Evolutionary conservation across 345 rosid species (phyloP).

Genomic region (Noccaea bulbosa): DNA sequence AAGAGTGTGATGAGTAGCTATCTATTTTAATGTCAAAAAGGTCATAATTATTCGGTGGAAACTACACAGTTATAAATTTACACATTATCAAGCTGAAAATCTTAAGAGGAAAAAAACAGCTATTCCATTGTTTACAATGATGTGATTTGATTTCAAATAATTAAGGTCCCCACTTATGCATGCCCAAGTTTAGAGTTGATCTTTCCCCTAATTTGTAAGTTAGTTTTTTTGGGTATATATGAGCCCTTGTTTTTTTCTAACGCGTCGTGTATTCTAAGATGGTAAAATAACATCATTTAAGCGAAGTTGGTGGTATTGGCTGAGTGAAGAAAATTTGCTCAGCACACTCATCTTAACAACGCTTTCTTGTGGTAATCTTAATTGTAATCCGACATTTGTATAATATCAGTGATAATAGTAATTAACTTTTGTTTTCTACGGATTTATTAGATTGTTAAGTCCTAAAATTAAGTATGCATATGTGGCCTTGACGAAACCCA

Average conservation of each 20-base stretch:
- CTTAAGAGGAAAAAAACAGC: background rate
- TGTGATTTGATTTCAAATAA: conserved; percentile 30
- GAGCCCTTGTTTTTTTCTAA: background rate
- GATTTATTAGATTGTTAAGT: background rate
- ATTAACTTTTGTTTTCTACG: background rate
- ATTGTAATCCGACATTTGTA: background rate
- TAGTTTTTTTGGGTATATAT: conserved; percentile 1
- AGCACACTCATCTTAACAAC: background rate
- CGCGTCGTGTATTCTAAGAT: no score
- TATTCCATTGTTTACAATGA: conserved; percentile 26
- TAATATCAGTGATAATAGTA: background rate
- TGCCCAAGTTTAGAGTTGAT: background rate
- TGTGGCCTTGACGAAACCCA: background rate
- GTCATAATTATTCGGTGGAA: conserved; percentile 49
- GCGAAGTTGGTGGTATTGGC: background rate
- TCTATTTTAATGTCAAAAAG: conserved; percentile 45
- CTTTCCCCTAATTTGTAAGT: conserved; percentile 22
- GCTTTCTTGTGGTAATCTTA: background rate
- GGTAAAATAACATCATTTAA: background rate
- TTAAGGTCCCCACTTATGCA: conserved; percentile 32
- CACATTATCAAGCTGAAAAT: conserved; percentile 29
- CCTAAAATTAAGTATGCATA: background rate
- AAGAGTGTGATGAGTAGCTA: conserved; percentile 41
- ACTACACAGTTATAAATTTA: conserved; percentile 33
- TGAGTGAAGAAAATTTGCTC: background rate